A percentile compares a stretch with the other conserved stretches of the same genome.
phyloP scores from a whole-genome alignment of 805 yeast genomes.

The Nematodospora valgi region DNA sequence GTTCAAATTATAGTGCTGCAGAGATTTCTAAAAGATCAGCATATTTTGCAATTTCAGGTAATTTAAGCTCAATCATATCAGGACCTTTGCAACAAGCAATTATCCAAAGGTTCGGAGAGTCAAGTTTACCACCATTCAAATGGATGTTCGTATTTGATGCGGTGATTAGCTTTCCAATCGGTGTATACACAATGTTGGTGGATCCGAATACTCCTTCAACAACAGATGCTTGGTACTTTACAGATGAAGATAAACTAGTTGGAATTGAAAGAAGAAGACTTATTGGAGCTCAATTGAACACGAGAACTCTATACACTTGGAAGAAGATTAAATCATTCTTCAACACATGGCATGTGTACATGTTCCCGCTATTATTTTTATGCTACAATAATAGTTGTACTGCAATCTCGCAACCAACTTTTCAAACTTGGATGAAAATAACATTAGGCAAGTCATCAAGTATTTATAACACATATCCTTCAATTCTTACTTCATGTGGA shows the following conservation, averaged over 20 bases:
- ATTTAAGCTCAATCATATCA: conserved; percentile 25
- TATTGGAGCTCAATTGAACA: conserved; percentile 40
- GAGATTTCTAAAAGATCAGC: conserved; percentile 29
- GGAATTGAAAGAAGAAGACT: conserved; percentile 46
- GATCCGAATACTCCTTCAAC: conserved; percentile 35
- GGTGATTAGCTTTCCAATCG: conserved; percentile 30
- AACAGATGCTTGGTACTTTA: conserved; percentile 30
- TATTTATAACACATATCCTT: conserved; percentile 31
- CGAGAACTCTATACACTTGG: conserved; percentile 39
- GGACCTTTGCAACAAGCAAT: conserved; percentile 33
- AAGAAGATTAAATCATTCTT: conserved; percentile 38
- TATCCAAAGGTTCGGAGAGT: conserved; percentile 19
- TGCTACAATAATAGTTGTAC: conserved; percentile 33
- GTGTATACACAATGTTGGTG: conserved; percentile 27
- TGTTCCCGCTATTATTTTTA: conserved; percentile 40
- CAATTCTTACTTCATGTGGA: conserved; percentile 24
- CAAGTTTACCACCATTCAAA: conserved; percentile 25
- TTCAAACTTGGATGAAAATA: conserved; percentile 34
- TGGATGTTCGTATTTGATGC: conserved; percentile 36
- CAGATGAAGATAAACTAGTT: conserved; percentile 32
- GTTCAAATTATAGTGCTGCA: conserved; percentile 25
- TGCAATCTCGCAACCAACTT: conserved; percentile 34
- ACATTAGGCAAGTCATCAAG: conserved; percentile 23
- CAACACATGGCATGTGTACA: conserved; percentile 47
- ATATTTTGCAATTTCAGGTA: conserved; percentile 27